Evolutionary conservation across 148 eudicot genomes (phyloP), one percentile per base, ranked within the genome.

Genomic region (Amaranthus palmeri): DNA sequence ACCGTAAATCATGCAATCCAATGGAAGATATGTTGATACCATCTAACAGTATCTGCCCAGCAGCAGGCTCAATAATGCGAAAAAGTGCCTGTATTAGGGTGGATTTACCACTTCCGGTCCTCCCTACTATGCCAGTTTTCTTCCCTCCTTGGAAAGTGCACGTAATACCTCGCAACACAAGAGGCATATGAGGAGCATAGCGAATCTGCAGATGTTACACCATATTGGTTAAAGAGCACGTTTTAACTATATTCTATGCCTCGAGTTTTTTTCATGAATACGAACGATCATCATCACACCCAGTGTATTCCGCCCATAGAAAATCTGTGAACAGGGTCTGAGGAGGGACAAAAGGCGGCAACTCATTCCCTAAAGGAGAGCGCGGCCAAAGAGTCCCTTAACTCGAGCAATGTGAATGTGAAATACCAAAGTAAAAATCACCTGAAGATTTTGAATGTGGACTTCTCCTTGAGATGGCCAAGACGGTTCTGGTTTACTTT

Each of bases 31-130:
- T 85, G 78, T 82, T 72, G 51, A 83, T 63, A 60, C 86, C 87
- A 73, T 89, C 93, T 56, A 89, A 82, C 55, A 62, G 3, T 48
- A 89, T 85, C 6, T 76, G 75, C 18, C 93, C 93, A 54, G 68
- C 65, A 45, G 83, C 44, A 43, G 93, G 90, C 53, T 89, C 93
- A 54, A 86, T 77, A 46, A 89, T 80, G 47, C 90, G 87, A 61
- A 89, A 89, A 50, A 89, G 86, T 52, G 93, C 83, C 56, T 89
- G 93, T 45, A 86, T 83, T n/a, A 89, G 86, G 15, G 93, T 88
- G 4, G 93, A 81, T 83, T 88, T 88, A 62, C 93, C 93, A 79
- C 93, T 86, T 12, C 93, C 93, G 45, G 93, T 88, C 72, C 93
- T 85, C 44, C 93, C 93, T 13, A 88, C 93, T 57, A 88, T 86